Base-by-base conservation (phyloP, 2,329 filamentous ascomycete species). In the Fusarium siculi region DNA sequence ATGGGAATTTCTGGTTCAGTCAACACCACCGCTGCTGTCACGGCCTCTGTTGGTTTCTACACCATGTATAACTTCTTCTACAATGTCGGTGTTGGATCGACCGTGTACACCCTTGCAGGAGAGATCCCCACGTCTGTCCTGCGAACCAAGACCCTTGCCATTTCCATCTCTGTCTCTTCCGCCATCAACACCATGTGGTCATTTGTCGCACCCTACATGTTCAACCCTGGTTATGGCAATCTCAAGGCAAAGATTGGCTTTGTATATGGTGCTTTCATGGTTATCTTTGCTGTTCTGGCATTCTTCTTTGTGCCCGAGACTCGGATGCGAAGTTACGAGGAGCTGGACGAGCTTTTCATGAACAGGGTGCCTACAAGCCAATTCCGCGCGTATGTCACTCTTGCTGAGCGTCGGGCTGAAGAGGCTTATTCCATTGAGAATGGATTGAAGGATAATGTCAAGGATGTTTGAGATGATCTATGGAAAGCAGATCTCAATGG, bases 291-390 rank as follows among this genome's bases (percentile, higher is more conserved):
- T 5, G 62, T 79, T 4, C 50, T 84, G 1, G 82, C 84, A 0
- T 90, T 82, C 80, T 78, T 82, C 16, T 80, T 81, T 40, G 79
- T 90, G 1, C 88, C 88, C 0, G 88, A 90, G 75, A 89, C 75
- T 4, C 66, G 75, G 0, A 70, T 74, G 68, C 64, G 78, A 11
- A 78, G 66, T 9, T 78, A 78, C 2, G 78, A 78, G 44, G 76
- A 79, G 59, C n/a, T 79, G 39, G 78, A 79, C 6, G 77, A 79
- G 32, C 63, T 80, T 1, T 80, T 79, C 11, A 75, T 72, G 63
- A 77, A 78, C 32, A 39, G 70, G 4, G 64, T 79, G 0, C 71
- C 78, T 0, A 70, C 77, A 6, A 68, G 74, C 0, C 42, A 79
- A 28, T 79, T 79, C 62, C 67, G 68, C 9, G 66, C 39, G 2